Evolutionary conservation across 2,329 filamentous ascomycete species (phyloP), one percentile per base, ranked within the genome.

Genomic region (Aulographum hederae): DNA sequence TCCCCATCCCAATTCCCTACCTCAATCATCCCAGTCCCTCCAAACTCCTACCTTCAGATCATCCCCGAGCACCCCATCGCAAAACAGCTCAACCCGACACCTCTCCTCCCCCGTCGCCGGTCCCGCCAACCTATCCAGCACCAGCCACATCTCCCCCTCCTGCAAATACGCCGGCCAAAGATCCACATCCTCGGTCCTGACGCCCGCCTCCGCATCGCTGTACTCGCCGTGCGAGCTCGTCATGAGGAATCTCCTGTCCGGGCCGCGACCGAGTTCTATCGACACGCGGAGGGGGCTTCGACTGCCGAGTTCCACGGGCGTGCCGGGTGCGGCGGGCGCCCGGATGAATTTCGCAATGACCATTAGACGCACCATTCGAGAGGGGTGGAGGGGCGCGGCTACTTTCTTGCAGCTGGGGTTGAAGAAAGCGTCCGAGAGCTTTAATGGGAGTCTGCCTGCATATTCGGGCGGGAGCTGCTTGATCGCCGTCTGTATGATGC

Each of bases 121-220:
- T 8, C 65, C 67, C n/a, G 73, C 78, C 44, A 86, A 66, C 40
- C 78, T 67, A 53, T 94, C 84, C 26, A 94, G 58, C 4, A 93
- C 75, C 32, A 94, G 59, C 77, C 78, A 91, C 35, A 84, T 50
- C 13, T 73, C 73, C 14, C 67, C 65, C 6, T 53, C 54, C 18
- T 53, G 54, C 35, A 61, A 57, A 39, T 66, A 53, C n/a, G 58
- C 63, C 0, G 80, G 77, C 28, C 73, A 70, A 26, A 93, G 54
- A 52, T 91, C 76, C 32, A 91, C 65, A 39, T 86, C 75, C 11
- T 69, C 61, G 2, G 78, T 78, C 30, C 79, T 65, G 17, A 91
- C 50, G 6, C 50, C 63, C 0, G 70, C 71, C 4, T 64, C 62
- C 14, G 65, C 65, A 51, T 91, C 79, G 28, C 69, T 69, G 45